Conservation (phyloP, 225 moss, liverwort and hornwort genomes). For the Takakia lepidozioides region DNA sequence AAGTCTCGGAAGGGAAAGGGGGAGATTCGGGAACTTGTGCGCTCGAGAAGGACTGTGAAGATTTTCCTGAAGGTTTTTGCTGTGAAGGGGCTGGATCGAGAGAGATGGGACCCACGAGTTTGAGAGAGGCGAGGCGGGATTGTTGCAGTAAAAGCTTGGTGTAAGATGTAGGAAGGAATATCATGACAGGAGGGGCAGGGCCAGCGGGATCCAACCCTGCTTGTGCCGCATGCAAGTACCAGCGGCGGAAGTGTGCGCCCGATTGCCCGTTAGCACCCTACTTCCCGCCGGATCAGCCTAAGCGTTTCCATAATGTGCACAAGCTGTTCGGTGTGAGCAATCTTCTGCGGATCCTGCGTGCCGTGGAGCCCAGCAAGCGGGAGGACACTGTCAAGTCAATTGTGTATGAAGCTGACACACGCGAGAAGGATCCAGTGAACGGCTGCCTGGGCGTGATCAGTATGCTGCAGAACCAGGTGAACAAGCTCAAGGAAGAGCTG, state of each 20-base stretch:
- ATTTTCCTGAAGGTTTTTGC: no score
- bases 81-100: no score
- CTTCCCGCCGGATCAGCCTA: slow-evolving; percentile 24
- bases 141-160: no score
- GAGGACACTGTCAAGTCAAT: slow-evolving; percentile 14
- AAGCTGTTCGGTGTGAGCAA: slow-evolving; percentile 17
- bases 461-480: background rate
- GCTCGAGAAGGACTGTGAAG: no score
- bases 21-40: no score
- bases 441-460: background rate
- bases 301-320: slow-evolving; percentile 18
- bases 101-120: no score
- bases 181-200: no score
- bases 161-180: no score
- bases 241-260: slow-evolving; percentile 15
- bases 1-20: no score
- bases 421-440: slow-evolving; percentile 11
- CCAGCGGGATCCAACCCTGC: slow-evolving; percentile 13
- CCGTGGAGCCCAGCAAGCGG: slow-evolving; percentile 5
- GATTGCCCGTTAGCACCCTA: slow-evolving; percentile 17
- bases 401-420: slow-evolving; percentile 12
- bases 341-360: slow-evolving; percentile 5
- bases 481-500: slow-evolving; percentile 6
- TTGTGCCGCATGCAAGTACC: slow-evolving; percentile 21
- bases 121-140: no score